Evolutionary conservation across 169 alveolate genomes (phyloP).

Genomic region (Plasmodium coatneyi): DNA sequence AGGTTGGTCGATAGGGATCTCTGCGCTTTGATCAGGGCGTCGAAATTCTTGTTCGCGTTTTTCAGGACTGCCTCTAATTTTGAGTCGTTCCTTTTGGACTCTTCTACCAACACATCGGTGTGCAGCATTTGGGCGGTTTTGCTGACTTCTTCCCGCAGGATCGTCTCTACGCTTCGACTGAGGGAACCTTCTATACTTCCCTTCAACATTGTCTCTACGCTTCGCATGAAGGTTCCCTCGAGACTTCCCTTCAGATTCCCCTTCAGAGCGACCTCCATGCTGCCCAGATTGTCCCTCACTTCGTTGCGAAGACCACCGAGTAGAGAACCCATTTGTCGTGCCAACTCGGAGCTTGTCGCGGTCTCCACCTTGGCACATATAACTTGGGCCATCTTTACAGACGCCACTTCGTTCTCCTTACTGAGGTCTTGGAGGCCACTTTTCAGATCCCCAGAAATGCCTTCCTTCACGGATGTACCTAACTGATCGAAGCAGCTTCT

Average conservation of each 20-base stretch:
- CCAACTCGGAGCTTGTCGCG: not conserved
- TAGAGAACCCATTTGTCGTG: not conserved
- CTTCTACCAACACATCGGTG: not conserved
- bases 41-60: not conserved
- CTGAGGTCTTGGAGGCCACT: not conserved
- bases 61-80: not conserved
- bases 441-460: not conserved
- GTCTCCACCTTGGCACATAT: not conserved
- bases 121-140: not conserved
- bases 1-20: not conserved
- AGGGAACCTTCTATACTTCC: not conserved
- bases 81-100: not conserved
- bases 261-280: not conserved
- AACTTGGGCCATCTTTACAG: not conserved
- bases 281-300: not conserved
- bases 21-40: not conserved
- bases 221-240: not conserved
- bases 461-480: not conserved
- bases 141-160: not conserved
- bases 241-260: not conserved
- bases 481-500: not conserved
- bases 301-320: not conserved
- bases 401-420: not conserved
- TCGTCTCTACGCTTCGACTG: not conserved
- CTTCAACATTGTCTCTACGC: not conserved